phyloP scores from a whole-genome alignment of 2,329 filamentous ascomycete species.

The Calonectria hongkongensis region DNA sequence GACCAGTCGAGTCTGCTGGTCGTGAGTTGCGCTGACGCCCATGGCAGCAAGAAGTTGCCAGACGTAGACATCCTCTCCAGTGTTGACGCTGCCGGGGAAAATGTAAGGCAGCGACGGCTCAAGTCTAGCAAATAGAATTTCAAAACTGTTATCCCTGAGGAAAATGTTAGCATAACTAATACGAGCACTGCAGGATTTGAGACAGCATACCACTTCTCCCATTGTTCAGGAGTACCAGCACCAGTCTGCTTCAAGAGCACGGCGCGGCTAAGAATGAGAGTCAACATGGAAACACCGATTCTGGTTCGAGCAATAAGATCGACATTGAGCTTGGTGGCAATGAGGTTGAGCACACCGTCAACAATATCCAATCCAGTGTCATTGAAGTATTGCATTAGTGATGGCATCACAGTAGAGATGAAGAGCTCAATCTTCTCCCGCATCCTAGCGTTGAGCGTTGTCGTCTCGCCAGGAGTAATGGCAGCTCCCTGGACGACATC shows the following conservation, averaged over 20 bases:
- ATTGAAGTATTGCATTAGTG: slow-evolving; percentile 91
- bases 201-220: slow-evolving; percentile 83
- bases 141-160: slow-evolving; percentile 83
- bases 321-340: slow-evolving; percentile 89
- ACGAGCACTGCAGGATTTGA: neutral
- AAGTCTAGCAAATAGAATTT: slow-evolving; percentile 88
- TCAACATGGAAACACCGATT: slow-evolving; percentile 91
- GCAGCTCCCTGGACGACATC: slow-evolving; percentile 91
- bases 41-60: slow-evolving; percentile 98
- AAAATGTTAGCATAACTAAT: slow-evolving; percentile 57
- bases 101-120: slow-evolving; percentile 89
- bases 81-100: slow-evolving; percentile 93
- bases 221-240: slow-evolving; percentile 81
- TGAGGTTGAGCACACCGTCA: slow-evolving; percentile 89
- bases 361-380: slow-evolving; percentile 94
- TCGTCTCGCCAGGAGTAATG: slow-evolving; percentile 82
- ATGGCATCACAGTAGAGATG: slow-evolving; percentile 89
- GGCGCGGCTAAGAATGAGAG: slow-evolving; percentile 94
- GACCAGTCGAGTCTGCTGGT: slow-evolving; percentile 96
- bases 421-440: slow-evolving; percentile 97
- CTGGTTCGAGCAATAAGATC: slow-evolving; percentile 90
- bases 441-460: slow-evolving; percentile 81
- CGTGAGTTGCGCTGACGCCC: slow-evolving; percentile 92
- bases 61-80: slow-evolving; percentile 94
- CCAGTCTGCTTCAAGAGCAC: slow-evolving; percentile 92